These are phyloP conservation scores for Rosa lucieae DNA, from an alignment of 306 rosid species.

Conservation along the genomic window DNA sequence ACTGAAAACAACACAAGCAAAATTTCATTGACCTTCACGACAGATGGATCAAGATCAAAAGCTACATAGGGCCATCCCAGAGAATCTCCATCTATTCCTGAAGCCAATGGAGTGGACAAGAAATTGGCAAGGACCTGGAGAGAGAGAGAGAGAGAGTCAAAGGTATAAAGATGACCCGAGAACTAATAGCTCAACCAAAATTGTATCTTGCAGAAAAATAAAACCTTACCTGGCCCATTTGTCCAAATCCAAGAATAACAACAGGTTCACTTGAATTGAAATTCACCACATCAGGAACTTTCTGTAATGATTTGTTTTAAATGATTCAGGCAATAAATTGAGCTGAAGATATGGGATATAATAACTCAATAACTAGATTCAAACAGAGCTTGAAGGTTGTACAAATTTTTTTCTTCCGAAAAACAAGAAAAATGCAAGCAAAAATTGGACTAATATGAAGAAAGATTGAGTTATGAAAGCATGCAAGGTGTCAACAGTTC, in stretches of 20 bases:
- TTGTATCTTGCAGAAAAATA: constrained; percentile 22
- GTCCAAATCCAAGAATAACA: constrained; percentile 96
- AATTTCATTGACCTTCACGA: constrained; percentile 69
- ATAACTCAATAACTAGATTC: neutral
- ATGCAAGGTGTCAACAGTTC: constrained; percentile 3
- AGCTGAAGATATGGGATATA: constrained; percentile 6
- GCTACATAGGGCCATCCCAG: constrained; percentile 76
- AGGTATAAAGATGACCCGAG: constrained; percentile 20
- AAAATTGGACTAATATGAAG: constrained; percentile 16
- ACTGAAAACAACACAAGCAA: neutral
- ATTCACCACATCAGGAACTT: constrained; percentile 52
- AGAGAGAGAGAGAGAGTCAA: constrained; percentile 15
- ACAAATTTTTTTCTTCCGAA: too few species aligned
- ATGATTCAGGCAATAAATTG: constrained; percentile 21
- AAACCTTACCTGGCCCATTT: constrained; percentile 87
- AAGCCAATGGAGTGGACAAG: constrained; percentile 76
- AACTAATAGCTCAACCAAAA: constrained; percentile 17
- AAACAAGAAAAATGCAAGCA: too few species aligned
- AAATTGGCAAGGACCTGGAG: constrained; percentile 92
- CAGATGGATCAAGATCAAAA: constrained; percentile 82
- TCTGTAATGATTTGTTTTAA: constrained; percentile 41
- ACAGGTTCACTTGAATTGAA: constrained; percentile 78
- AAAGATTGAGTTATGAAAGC: constrained; percentile 15
- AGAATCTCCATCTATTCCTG: constrained; percentile 59
- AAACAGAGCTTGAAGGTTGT: neutral